phyloP scores from a whole-genome alignment of 2,329 filamentous ascomycete species.

The Monosporascus sp. region DNA sequence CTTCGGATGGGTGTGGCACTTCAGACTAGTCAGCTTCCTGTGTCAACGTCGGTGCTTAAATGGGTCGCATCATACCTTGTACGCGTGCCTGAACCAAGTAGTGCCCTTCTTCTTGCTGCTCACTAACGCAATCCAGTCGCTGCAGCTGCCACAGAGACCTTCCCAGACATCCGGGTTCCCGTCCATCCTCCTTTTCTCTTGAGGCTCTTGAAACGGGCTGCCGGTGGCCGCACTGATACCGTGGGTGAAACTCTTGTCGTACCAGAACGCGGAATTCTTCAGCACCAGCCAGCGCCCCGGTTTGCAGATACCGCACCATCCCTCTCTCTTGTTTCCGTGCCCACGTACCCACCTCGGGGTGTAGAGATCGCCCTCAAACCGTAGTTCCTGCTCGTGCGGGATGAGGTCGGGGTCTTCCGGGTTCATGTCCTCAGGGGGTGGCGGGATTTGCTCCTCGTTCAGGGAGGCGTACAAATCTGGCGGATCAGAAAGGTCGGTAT shows the following conservation, averaged over 20 bases:
- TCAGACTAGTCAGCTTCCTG: conserved; percentile 13
- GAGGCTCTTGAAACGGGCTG: conserved; percentile 70
- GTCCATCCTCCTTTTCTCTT: conserved; percentile 70
- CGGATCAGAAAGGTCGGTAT: conserved; percentile 67
- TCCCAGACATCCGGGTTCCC: conserved; percentile 80
- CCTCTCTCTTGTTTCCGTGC: conserved; percentile 81
- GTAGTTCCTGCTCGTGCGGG: conserved; percentile 72
- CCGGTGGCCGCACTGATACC: conserved; percentile 80
- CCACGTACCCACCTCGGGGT: conserved; percentile 80
- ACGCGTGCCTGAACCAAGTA: conserved; percentile 84
- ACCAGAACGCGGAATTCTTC: conserved; percentile 91
- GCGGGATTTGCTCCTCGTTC: conserved; percentile 66
- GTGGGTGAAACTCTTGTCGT: conserved; percentile 86
- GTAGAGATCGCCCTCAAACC: conserved; percentile 78
- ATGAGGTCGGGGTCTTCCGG: conserved; percentile 69
- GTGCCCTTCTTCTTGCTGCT: conserved; percentile 91
- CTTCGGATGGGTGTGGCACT: conserved; percentile 69
- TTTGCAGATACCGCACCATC: conserved; percentile 87
- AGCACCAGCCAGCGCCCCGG: conserved; percentile 80
- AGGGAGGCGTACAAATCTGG: conserved; percentile 74
- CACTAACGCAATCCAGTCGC: conserved; percentile 74
- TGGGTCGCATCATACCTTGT: conserved; percentile 55
- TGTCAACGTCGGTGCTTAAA: not conserved
- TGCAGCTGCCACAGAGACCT: conserved; percentile 71
- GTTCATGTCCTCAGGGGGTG: conserved; percentile 77